phyloP scores from a whole-genome alignment of 441 rosid species.

The Gossypium schwendimanii region DNA sequence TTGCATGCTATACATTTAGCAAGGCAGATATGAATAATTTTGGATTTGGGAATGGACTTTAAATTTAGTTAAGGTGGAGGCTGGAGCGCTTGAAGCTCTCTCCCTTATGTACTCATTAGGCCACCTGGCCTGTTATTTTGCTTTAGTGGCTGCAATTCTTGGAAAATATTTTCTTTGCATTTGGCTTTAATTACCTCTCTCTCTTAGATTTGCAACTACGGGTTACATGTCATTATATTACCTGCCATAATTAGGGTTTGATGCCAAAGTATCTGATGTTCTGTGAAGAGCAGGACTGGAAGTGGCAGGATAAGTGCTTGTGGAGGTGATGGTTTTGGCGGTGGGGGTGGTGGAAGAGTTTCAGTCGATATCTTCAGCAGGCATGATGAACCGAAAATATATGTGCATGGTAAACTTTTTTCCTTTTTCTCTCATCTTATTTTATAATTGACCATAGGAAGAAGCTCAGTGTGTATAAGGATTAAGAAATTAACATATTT shows the following conservation, averaged over 20 bases:
- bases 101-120: background rate
- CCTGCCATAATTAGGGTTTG: constrained; percentile 5
- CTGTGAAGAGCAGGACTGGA: constrained; percentile 83
- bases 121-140: background rate
- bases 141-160: background rate
- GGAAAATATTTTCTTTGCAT: background rate
- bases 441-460: background rate
- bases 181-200: background rate
- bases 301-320: constrained; percentile 83
- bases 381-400: constrained; percentile 61
- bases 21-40: background rate
- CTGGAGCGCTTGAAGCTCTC: background rate
- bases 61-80: background rate
- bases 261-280: constrained; percentile 26
- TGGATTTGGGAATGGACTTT: background rate
- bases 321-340: constrained; percentile 92
- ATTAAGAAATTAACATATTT: background rate
- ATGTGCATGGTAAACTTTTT: constrained; percentile 73
- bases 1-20: background rate
- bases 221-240: background rate
- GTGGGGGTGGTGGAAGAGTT: constrained; percentile 99
- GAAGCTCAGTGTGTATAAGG: background rate
- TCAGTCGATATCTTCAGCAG: constrained; percentile 42
- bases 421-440: background rate
- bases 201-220: background rate